Evolutionary conservation across 148 eudicot genomes (phyloP).

Genomic region (Vaccinium macrocarpon): DNA sequence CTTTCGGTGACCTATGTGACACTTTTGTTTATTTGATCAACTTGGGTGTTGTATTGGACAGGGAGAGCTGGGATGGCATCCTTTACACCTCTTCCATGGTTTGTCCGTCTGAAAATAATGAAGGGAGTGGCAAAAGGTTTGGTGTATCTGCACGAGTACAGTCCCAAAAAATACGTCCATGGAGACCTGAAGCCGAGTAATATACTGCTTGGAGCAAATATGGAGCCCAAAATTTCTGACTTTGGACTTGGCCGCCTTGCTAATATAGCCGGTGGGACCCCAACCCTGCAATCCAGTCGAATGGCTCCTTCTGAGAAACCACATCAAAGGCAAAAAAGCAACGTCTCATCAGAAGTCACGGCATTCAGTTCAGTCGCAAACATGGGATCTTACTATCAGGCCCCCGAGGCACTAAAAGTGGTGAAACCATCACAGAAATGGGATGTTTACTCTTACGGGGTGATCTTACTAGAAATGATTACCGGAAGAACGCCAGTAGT

Average conservation of each 20-base stretch:
- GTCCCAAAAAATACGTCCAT: slow-evolving; percentile 93
- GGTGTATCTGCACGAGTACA: slow-evolving; percentile 79
- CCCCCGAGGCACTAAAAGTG: slow-evolving; percentile 82
- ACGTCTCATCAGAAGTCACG: slow-evolving; percentile 52
- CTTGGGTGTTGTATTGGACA: slow-evolving; percentile 28
- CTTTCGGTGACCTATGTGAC: neutral
- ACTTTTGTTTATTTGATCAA: slow-evolving; percentile 1
- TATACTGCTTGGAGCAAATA: slow-evolving; percentile 57
- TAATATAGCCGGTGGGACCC: slow-evolving; percentile 77
- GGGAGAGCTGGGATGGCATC: slow-evolving; percentile 71
- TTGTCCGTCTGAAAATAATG: slow-evolving; percentile 57
- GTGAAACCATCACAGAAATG: slow-evolving; percentile 95
- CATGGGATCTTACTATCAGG: slow-evolving; percentile 58
- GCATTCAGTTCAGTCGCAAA: slow-evolving; percentile 35
- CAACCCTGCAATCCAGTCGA: slow-evolving; percentile 59
- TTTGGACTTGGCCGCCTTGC: slow-evolving; percentile 93
- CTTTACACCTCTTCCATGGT: slow-evolving; percentile 77
- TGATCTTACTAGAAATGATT: slow-evolving; percentile 78
- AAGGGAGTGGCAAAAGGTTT: slow-evolving; percentile 85
- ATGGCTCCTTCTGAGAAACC: slow-evolving; percentile 58
- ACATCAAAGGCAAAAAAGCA: slow-evolving; percentile 55
- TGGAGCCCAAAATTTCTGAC: slow-evolving; percentile 92
- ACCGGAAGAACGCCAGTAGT: slow-evolving; percentile 63
- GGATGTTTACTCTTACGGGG: slow-evolving; percentile 94
- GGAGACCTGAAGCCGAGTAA: slow-evolving; percentile 93